Evolutionary conservation across 345 rosid species (phyloP), one percentile per base, ranked within the genome.

Genomic region (Dovyalis caffra): DNA sequence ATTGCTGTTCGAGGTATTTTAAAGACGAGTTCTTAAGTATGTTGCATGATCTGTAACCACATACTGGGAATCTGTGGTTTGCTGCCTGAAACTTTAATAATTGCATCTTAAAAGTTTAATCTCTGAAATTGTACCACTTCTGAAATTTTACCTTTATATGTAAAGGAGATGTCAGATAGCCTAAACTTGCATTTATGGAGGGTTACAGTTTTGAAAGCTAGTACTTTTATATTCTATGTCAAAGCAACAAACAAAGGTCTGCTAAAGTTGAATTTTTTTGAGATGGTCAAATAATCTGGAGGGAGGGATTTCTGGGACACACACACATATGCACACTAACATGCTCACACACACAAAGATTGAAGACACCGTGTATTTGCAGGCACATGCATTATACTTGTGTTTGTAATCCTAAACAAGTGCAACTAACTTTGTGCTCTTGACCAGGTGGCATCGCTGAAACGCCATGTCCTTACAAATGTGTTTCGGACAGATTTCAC

Each of bases 401-500:
- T 29, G n/a, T 72, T 71, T 64, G 45, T 49, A 38, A 31, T 33
- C 15, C 21, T 57, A 45, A 68, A 32, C 58, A 61, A 63, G 43
- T 8, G 64, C 64, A 18, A 37, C 63, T 33, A 31, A 60, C 16
- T 11, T 51, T 74, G 47, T 73, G 47, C 16, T 69, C 45, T 57
- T 75, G 78, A 74, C 78, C 89, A 95, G 99, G 99, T 82, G 99
- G 99, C 77, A 86, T 89, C 81, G 77, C 86, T 68, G 92, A 86
- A 87, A 89, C 93, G 61, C 99, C 97, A 60, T 95, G 99, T 85
- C 98, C 99, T 25, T 93, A 87, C 80, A 77, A 84, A 80, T 95
- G 99, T 81, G 70, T 93, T 80, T 90, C 99, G 0, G 97, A 95
- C 73, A 92, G 98, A 88, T 93, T 89, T 87, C 93, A 90, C 88